These are phyloP conservation scores for Nemania diffusa DNA, from an alignment of 2,329 filamentous ascomycete species.

Conservation along the genomic window DNA sequence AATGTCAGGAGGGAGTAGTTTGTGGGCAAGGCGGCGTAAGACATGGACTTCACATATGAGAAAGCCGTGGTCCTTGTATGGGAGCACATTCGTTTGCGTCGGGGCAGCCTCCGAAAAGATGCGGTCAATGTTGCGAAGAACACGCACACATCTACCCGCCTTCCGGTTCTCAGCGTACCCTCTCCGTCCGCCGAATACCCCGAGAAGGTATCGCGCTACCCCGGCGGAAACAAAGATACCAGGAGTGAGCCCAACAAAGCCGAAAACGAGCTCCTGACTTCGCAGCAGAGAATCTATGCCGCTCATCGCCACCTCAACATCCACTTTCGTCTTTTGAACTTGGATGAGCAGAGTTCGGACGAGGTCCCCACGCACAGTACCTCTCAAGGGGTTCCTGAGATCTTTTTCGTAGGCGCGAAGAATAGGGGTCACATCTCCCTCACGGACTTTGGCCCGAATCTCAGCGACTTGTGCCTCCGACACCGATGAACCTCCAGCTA, in stretches of 20 bases:
- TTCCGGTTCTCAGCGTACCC: constrained; percentile 73
- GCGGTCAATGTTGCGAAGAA: constrained; percentile 88
- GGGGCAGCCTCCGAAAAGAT: constrained; percentile 76
- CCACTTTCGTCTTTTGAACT: constrained; percentile 98
- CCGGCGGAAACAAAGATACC: constrained; percentile 88
- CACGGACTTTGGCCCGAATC: constrained; percentile 81
- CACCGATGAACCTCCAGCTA: constrained; percentile 61
- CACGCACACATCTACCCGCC: constrained; percentile 76
- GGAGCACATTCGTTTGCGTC: constrained; percentile 77
- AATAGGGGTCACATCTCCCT: constrained; percentile 93
- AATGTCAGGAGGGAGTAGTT: constrained; percentile 77
- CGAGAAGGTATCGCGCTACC: constrained; percentile 76
- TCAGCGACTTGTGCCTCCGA: constrained; percentile 76
- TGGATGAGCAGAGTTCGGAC: constrained; percentile 93
- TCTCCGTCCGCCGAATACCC: constrained; percentile 74
- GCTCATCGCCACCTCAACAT: constrained; percentile 94
- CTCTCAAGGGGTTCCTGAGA: constrained; percentile 81
- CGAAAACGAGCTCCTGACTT: constrained; percentile 96
- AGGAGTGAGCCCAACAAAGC: constrained; percentile 94
- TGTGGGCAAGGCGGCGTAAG: constrained; percentile 74
- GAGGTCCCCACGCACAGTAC: constrained; percentile 86
- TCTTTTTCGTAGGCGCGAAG: constrained; percentile 92
- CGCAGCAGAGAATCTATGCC: constrained; percentile 95
- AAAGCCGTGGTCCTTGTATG: constrained; percentile 92
- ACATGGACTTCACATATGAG: constrained; percentile 90